Percentiles rank a stretch among this genome's conserved stretches.
Conservation (phyloP, 1,139 yeast species). For the Kodamaea suecica region DNA sequence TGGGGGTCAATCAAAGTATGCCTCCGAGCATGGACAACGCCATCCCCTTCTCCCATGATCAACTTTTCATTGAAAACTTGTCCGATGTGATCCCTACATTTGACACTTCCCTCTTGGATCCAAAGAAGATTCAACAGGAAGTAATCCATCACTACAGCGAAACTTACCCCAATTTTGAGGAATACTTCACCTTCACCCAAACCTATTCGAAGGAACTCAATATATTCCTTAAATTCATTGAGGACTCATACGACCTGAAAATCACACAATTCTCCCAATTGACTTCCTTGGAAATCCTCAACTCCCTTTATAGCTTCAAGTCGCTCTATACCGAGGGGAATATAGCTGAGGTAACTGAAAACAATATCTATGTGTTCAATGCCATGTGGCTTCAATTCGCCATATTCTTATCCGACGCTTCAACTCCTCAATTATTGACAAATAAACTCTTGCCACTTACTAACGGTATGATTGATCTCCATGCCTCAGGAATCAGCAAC, state of each 20-base stretch:
- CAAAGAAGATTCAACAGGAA: background rate
- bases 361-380: conserved; percentile 12
- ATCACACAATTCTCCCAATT: conserved; percentile 24
- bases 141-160: conserved; percentile 4
- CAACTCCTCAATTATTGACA: conserved; percentile 14
- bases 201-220: conserved; percentile 21
- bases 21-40: too few species aligned
- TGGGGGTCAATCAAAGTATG: too few species aligned
- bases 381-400: conserved; percentile 21
- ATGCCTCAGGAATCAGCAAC: conserved; percentile 24
- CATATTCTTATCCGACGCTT: conserved; percentile 9
- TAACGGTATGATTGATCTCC: conserved; percentile 16
- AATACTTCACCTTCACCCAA: conserved; percentile 4
- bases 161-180: conserved; percentile 20
- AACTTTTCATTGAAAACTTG: conserved; percentile 4
- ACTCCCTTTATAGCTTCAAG: conserved; percentile 29
- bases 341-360: conserved; percentile 15
- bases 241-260: conserved; percentile 22
- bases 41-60: background rate
- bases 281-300: conserved; percentile 28
- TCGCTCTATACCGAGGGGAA: conserved; percentile 23
- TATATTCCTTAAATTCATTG: conserved; percentile 24
- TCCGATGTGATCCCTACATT: conserved; percentile 3
- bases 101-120: conserved; percentile 1
- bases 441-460: conserved; percentile 15